These are phyloP conservation scores for Narthecium ossifragum DNA, from an alignment of 106 monocot species.

Conservation along the genomic window DNA sequence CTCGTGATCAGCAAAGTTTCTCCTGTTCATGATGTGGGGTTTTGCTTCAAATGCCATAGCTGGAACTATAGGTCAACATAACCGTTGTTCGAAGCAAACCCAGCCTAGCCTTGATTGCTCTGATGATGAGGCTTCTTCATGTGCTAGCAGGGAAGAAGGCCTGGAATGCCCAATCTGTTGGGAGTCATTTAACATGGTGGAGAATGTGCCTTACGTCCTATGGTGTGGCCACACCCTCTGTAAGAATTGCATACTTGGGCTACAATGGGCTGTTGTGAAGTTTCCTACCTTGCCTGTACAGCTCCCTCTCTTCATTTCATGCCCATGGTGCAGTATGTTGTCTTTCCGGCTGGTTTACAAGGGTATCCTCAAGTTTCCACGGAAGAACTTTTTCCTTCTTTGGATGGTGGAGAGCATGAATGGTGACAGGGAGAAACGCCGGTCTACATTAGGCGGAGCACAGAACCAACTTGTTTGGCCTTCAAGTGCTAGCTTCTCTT, in stretches of 20 bases:
- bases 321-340: slow-evolving; percentile 37
- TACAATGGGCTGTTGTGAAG: slow-evolving; percentile 39
- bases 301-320: slow-evolving; percentile 37
- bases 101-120: slow-evolving; percentile 27
- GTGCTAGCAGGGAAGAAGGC: slow-evolving; percentile 43
- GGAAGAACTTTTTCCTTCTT: slow-evolving; percentile 40
- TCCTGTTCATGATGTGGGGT: slow-evolving; percentile 23
- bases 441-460: slow-evolving; percentile 8
- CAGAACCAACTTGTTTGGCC: slow-evolving; percentile 13
- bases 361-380: slow-evolving; percentile 27
- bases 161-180: slow-evolving; percentile 44
- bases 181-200: slow-evolving; percentile 43
- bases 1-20: neutral
- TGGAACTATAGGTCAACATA: slow-evolving; percentile 10
- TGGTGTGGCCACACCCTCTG: slow-evolving; percentile 53
- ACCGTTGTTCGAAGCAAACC: slow-evolving; percentile 7
- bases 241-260: slow-evolving; percentile 44
- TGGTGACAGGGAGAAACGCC: slow-evolving; percentile 27
- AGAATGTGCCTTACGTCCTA: slow-evolving; percentile 38
- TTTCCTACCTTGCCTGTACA: slow-evolving; percentile 31
- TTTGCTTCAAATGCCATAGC: slow-evolving; percentile 26
- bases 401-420: slow-evolving; percentile 54
- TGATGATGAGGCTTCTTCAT: slow-evolving; percentile 52
- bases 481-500: slow-evolving; percentile 1
- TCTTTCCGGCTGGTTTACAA: slow-evolving; percentile 36